These are phyloP conservation scores for Ogataea henricii DNA, from an alignment of 805 yeast species.

Conservation along the genomic window DNA sequence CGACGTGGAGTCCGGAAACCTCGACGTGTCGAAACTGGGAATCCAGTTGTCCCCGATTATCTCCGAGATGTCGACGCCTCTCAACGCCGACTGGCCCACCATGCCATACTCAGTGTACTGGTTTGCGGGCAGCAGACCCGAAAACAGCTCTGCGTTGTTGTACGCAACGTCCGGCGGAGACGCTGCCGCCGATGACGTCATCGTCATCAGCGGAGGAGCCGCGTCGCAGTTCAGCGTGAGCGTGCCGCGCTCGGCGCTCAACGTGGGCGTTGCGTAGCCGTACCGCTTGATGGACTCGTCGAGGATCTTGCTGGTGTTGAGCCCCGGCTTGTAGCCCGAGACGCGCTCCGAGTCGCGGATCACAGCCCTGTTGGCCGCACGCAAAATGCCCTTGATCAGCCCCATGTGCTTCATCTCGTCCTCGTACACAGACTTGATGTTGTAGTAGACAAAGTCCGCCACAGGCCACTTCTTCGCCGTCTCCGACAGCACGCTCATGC, in stretches of 20 bases:
- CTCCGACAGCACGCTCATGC: constrained; percentile 36
- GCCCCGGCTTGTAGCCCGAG: not conserved
- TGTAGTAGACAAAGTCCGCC: constrained; percentile 50
- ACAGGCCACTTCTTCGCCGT: constrained; percentile 56
- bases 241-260: constrained; percentile 21
- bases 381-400: constrained; percentile 25
- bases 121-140: not conserved
- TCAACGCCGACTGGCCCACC: not conserved
- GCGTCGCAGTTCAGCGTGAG: constrained; percentile 1
- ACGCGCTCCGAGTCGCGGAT: constrained; percentile 4
- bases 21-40: constrained; percentile 25
- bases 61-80: constrained; percentile 13
- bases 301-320: constrained; percentile 9
- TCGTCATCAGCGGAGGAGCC: not conserved
- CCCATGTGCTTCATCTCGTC: constrained; percentile 32
- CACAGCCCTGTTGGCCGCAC: constrained; percentile 13
- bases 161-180: not conserved
- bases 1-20: constrained; percentile 9
- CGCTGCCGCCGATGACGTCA: not conserved
- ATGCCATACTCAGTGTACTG: not conserved
- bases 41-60: constrained; percentile 26
- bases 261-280: constrained; percentile 10
- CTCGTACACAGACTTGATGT: constrained; percentile 46
- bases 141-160: not conserved
- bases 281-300: constrained; percentile 13